These are phyloP conservation scores for Royoungia palumana DNA, from an alignment of 768 basidiomycete species.

Conservation along the genomic window DNA sequence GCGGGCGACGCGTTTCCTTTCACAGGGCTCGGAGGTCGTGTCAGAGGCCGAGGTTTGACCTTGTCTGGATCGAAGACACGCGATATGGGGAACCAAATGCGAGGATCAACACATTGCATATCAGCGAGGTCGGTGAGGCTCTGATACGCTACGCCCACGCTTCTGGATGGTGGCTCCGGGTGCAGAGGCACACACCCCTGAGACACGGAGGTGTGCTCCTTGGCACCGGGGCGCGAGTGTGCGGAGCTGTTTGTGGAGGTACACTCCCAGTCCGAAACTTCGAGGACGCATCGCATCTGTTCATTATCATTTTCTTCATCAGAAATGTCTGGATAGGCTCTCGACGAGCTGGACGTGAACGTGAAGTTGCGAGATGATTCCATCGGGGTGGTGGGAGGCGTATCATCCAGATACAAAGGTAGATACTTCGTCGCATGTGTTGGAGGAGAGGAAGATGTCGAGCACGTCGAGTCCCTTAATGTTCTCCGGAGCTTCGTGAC, in stretches of 20 bases:
- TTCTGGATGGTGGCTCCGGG: conserved; percentile 3
- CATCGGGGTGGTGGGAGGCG: conserved; percentile 5
- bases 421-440: conserved; percentile 23
- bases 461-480: conserved; percentile 7
- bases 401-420: conserved; percentile 14
- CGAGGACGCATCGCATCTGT: conserved; percentile 1
- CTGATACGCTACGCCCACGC: conserved; percentile 20
- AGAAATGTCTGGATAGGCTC: conserved; percentile 11
- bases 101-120: conserved; percentile 18
- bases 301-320: background rate
- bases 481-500: conserved; percentile 6
- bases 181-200: conserved; percentile 8
- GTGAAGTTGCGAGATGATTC: conserved; percentile 16
- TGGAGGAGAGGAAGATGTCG: conserved; percentile 23
- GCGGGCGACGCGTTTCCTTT: conserved; percentile 4
- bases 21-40: conserved; percentile 23
- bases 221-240: conserved; percentile 5
- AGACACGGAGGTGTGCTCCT: conserved; percentile 8
- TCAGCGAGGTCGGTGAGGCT: conserved; percentile 17
- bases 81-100: conserved; percentile 25
- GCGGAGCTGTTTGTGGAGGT: conserved; percentile 1
- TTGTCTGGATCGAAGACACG: conserved; percentile 27
- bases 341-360: conserved; percentile 17
- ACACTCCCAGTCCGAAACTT: conserved; percentile 5
- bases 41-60: conserved; percentile 21